phyloP scores from a whole-genome alignment of 228 moss, liverwort and hornwort genomes.

The Sphagnum fallax region DNA sequence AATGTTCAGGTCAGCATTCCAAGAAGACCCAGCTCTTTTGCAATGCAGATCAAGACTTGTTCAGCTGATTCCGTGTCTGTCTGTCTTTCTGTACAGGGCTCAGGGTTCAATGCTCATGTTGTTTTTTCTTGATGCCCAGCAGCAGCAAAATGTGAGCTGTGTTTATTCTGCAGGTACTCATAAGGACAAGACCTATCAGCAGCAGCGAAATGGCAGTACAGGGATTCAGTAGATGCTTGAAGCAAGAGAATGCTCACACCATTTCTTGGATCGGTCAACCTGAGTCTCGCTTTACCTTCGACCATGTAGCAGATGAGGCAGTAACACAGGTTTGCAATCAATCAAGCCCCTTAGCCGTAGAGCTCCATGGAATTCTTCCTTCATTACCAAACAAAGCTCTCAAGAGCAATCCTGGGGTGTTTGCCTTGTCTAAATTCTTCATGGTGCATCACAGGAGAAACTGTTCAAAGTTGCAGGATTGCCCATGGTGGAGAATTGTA shows the following conservation, averaged over 20 bases:
- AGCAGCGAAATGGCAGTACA: conserved; percentile 61
- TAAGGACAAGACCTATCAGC: conserved; percentile 79
- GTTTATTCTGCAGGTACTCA: conserved; percentile 50
- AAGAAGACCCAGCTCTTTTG: not conserved
- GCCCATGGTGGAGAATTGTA: conserved; percentile 95
- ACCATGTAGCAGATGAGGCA: conserved; percentile 87
- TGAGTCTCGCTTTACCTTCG: conserved; percentile 89
- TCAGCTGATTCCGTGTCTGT: not conserved
- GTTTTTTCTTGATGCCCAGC: not conserved
- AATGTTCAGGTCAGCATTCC: conserved; percentile 68
- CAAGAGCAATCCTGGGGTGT: too few relatives aligned
- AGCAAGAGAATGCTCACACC: conserved; percentile 80
- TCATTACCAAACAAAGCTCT: too few relatives aligned
- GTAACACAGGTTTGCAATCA: conserved; percentile 57
- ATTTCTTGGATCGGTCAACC: conserved; percentile 80
- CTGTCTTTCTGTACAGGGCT: not conserved
- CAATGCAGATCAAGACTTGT: not conserved
- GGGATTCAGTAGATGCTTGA: conserved; percentile 71
- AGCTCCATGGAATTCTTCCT: too few relatives aligned
- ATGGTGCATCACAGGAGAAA: conserved; percentile 45
- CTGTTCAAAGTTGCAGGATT: conserved; percentile 83
- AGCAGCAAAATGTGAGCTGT: not conserved
- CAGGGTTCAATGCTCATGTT: not conserved
- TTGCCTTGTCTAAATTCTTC: too few relatives aligned
- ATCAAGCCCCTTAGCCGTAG: not conserved